Conservation (phyloP, 2,329 filamentous ascomycete species). For the Phyllosticta citribraziliensis region DNA sequence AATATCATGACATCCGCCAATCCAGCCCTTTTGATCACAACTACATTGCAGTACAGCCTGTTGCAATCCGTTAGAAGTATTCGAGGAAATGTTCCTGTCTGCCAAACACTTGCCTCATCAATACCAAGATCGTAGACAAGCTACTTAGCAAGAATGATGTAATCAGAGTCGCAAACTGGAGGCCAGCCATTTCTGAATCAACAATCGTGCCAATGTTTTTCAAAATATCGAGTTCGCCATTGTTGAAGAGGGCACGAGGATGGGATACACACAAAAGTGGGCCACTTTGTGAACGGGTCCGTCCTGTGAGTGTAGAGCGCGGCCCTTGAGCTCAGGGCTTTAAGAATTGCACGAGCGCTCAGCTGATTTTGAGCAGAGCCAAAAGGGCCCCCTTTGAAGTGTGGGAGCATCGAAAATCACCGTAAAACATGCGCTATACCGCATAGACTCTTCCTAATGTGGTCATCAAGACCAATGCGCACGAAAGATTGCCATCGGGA, state of each 20-base stretch:
- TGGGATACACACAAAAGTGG: background rate
- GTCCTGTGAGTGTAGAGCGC: background rate
- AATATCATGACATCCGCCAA: constrained; percentile 2
- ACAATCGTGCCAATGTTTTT: background rate
- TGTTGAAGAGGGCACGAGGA: background rate
- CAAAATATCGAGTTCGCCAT: background rate
- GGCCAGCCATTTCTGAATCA: background rate
- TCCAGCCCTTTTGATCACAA: constrained; percentile 4
- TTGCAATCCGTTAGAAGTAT: background rate
- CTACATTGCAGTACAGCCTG: constrained; percentile 7
- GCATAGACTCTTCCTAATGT: background rate
- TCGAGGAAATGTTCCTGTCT: background rate
- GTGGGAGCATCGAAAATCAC: background rate
- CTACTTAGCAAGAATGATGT: constrained; percentile 1
- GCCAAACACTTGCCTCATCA: background rate
- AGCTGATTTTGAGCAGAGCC: background rate
- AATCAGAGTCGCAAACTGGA: background rate
- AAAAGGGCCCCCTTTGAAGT: background rate
- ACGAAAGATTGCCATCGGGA: background rate
- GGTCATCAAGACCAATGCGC: background rate
- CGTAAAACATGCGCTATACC: background rate
- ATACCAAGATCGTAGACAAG: constrained; percentile 4
- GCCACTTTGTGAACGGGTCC: background rate
- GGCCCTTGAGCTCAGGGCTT: background rate
- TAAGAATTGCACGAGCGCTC: background rate